A percentile compares a stretch with the other conserved stretches of the same genome.
Conservation (phyloP, 225 moss, liverwort and hornwort species). For the Sphagnum tenellum region DNA sequence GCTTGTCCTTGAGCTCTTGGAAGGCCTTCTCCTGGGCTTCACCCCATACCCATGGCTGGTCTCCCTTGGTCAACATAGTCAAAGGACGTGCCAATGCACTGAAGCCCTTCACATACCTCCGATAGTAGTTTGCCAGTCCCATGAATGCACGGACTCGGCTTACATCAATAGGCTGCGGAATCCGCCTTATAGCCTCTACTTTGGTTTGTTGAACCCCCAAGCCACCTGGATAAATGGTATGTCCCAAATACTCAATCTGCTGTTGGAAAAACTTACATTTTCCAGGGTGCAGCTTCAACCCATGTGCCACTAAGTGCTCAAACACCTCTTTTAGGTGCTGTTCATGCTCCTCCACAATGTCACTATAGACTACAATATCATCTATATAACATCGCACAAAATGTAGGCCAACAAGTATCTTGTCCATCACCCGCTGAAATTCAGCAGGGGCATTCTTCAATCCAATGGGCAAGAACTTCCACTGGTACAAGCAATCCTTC, state of each 20-base stretch:
- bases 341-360: background rate
- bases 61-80: background rate
- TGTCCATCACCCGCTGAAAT: background rate
- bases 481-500: constrained; percentile 3
- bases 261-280: background rate
- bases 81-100: background rate
- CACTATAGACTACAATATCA: constrained; percentile 1
- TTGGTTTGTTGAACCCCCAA: background rate
- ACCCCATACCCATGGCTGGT: background rate
- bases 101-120: background rate
- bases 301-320: background rate
- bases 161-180: background rate
- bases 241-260: background rate
- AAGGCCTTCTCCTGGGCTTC: no score
- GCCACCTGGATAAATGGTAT: background rate
- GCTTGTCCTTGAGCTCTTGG: no score
- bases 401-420: background rate
- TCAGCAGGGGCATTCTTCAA: constrained; percentile 1
- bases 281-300: background rate
- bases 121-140: background rate
- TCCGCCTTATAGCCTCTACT: background rate
- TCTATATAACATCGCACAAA: constrained; percentile 8
- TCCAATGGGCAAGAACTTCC: background rate
- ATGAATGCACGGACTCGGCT: background rate
- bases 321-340: background rate